Evolutionary conservation across 2,329 filamentous ascomycete species (phyloP).

Genomic region (Drechslerella dactyloides): DNA sequence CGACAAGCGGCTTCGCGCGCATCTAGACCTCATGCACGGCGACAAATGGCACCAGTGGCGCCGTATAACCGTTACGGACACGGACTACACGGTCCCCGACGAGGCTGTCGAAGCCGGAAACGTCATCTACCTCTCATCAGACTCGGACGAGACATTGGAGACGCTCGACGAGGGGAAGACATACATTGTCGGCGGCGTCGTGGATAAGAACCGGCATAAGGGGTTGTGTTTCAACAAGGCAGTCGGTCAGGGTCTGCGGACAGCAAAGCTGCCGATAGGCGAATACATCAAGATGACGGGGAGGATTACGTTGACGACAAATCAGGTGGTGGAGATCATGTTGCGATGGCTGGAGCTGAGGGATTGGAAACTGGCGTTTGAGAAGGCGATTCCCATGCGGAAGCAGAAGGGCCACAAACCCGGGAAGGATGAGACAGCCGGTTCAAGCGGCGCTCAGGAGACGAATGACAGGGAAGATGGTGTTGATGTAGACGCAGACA

Average conservation of each 20-base stretch:
- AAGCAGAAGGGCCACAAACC: constrained; percentile 63
- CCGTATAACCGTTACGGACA: constrained; percentile 73
- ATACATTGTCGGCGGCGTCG: constrained; percentile 91
- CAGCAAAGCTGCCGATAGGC: constrained; percentile 91
- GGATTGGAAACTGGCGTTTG: constrained; percentile 89
- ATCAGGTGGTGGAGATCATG: constrained; percentile 98
- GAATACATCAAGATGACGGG: constrained; percentile 91
- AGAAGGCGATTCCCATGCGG: constrained; percentile 84
- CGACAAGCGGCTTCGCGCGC: constrained; percentile 73
- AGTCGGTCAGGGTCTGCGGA: constrained; percentile 75
- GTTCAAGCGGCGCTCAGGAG: neutral
- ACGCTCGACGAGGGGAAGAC: constrained; percentile 84
- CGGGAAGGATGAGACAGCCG: constrained; percentile 65
- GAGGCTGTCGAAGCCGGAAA: constrained; percentile 73
- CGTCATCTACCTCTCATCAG: constrained; percentile 87
- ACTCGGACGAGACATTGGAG: constrained; percentile 83
- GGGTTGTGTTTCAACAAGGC: constrained; percentile 88
- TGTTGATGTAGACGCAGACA: constrained; percentile 2
- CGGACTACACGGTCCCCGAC: constrained; percentile 73
- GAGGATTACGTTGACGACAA: constrained; percentile 84
- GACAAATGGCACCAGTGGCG: constrained; percentile 80
- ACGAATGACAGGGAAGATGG: constrained; percentile 1
- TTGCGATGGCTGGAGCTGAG: constrained; percentile 85
- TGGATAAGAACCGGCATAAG: constrained; percentile 96
- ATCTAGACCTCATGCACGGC: constrained; percentile 77